Base-by-base conservation (phyloP, 768 basidiomycete species). In the Hirschioporus abietinus region DNA sequence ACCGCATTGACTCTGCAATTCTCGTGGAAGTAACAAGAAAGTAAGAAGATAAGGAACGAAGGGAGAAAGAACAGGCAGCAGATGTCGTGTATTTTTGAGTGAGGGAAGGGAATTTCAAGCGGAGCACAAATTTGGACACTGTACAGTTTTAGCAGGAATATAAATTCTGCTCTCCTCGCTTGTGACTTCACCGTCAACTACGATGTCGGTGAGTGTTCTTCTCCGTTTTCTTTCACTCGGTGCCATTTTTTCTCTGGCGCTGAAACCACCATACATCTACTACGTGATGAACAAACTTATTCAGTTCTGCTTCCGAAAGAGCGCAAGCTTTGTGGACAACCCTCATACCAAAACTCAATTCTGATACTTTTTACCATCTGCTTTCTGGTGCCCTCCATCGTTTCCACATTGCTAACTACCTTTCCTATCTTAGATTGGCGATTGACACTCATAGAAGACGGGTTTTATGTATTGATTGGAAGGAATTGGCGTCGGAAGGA, bases 281-380 rank as follows among this genome's bases (percentile, higher is more conserved):
- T 75, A 60, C 72, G 69, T 81, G 84, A 84, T 87, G 87, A 84
- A 77, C 72, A 12, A 68, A 70, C 70, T 71, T 74, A 78, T 78
- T 88, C 88, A 88, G 88, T 90, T 90, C 88, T 90, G 89, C 89
- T 90, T 90, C 89, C 88, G 89, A 89, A 89, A 68, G 83, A 79
- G 83, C 81, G 82, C 77, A 79, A 84, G 84, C 83, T 87, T 89
- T 84, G 88, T 89, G 88, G 88, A 89, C 81, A 88, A 78, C 76
- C 74, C 74, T 71, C 30, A 78, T 82, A 82, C 83, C 83, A 83
- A 85, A 85, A 82, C 76, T 77, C 76, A 77, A 81, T 79, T 72
- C 87, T 88, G 86, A 87, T 71, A 61, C 61, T 74, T 67, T 71
- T 66, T 42, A 67, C 30, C 62, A 63, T 30, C 71, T 30, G 60